Percentiles rank a stretch among this genome's conserved stretches.
These are phyloP conservation scores for Russula emetica DNA, from an alignment of 768 basidiomycete genomes.

Conservation along the genomic window DNA sequence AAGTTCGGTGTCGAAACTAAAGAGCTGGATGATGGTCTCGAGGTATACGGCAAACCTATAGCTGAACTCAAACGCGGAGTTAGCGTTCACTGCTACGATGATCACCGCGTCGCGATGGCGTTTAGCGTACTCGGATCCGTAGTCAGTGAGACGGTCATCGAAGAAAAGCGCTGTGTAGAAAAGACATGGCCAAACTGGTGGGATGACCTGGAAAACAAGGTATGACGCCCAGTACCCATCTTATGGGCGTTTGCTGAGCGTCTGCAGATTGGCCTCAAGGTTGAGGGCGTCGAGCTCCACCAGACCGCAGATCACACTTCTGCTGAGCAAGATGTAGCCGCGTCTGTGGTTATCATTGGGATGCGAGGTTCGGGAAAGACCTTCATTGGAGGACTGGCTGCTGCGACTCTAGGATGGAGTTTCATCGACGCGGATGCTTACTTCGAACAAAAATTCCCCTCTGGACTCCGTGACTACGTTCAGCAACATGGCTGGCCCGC, in stretches of 20 bases:
- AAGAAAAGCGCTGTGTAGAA: constrained; percentile 97
- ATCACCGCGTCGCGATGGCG: constrained; percentile 98
- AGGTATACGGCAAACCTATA: constrained; percentile 76
- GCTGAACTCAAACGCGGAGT: constrained; percentile 59
- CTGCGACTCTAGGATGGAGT: constrained; percentile 63
- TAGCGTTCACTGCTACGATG: constrained; percentile 93
- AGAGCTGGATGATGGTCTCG: constrained; percentile 90
- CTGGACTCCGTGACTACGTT: constrained; percentile 71
- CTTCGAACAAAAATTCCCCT: constrained; percentile 61
- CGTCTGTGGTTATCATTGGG: constrained; percentile 77
- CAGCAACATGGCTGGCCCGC: constrained; percentile 80
- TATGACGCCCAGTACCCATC: constrained; percentile 32
- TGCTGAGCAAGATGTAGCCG: constrained; percentile 38
- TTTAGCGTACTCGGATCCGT: constrained; percentile 85
- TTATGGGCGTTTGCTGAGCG: constrained; percentile 14
- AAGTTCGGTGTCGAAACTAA: constrained; percentile 93
- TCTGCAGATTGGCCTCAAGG: constrained; percentile 76
- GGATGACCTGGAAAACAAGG: constrained; percentile 97
- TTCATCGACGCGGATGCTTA: constrained; percentile 81
- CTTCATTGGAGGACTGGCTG: constrained; percentile 76
- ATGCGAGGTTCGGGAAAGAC: constrained; percentile 99
- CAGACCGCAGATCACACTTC: constrained; percentile 41
- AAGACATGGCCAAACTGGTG: constrained; percentile 99
- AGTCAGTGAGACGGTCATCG: constrained; percentile 70
- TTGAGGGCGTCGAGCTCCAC: constrained; percentile 78